Evolutionary conservation across 805 yeast species (phyloP), one percentile per base, ranked within the genome.

Genomic region (Candida ascalaphidarum): DNA sequence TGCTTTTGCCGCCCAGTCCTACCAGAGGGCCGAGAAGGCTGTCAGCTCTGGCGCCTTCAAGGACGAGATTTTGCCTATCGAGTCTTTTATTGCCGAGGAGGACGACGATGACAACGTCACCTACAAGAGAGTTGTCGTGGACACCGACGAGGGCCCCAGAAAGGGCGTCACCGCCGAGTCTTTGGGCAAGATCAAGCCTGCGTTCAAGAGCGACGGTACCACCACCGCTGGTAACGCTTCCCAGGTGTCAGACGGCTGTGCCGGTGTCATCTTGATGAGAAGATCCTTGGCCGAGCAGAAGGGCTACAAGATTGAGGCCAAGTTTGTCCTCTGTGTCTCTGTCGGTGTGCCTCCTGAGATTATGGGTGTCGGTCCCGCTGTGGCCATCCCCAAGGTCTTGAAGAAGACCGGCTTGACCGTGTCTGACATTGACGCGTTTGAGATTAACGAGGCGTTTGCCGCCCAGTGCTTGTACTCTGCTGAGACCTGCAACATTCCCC

Each of bases 291-390:
- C 98, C 14, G 76, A 81, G 54, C 60, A 69, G 43, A 59, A 77
- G 33, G 78, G 80, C 22, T 68, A 81, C 43, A 78, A 81, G 31
- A 75, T 85, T 35, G 46, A 80, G 33, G 98, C 79, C 37, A 83
- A 82, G 63, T 89, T 74, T 44, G 75, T 86, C 37, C 80, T 77
- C 43, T 77, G 83, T 47, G 72, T 80, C 41, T 65, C 77, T 22
- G 89, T 81, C 32, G 98, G 98, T 44, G 96, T 88, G 25, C 95
- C 96, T 31, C 96, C 96, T 14, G 94, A 85, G 59, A 74, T 88
- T 36, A 89, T 89, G 98, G 98, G 97, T 34, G 77, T 89, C 45
- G 98, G 97, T 24, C 98, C 98, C 33, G 96, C 95, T 16, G 75
- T 71, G 45, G 98, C 97, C 34, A 88, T 89, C 46, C 97, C 98